These are phyloP conservation scores for Boeremia lycopersici DNA, from an alignment of 2,329 filamentous ascomycete species.

Conservation along the genomic window DNA sequence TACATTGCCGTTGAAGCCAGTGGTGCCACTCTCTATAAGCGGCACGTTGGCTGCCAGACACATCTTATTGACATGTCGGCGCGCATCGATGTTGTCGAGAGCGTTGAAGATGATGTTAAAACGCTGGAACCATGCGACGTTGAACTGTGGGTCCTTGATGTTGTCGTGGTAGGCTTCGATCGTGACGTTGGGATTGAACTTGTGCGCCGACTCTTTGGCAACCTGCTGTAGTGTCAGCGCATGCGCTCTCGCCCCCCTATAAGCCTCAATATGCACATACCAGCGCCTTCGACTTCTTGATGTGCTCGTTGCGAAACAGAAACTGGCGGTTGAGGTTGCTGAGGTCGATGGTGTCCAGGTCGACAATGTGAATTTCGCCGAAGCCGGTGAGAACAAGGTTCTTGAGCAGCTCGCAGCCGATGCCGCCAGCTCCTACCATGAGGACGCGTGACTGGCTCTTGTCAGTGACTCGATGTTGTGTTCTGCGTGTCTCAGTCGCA, in stretches of 20 bases:
- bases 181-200: conserved; percentile 86
- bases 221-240: conserved; percentile 61
- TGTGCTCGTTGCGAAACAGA: conserved; percentile 93
- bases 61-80: conserved; percentile 97
- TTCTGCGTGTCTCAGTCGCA: conserved; percentile 11
- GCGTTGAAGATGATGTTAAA: conserved; percentile 96
- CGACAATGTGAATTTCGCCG: conserved; percentile 90
- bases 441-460: conserved; percentile 75
- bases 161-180: conserved; percentile 91
- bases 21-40: conserved; percentile 94
- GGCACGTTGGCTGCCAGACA: conserved; percentile 89
- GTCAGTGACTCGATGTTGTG: conserved; percentile 29
- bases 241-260: background rate
- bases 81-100: conserved; percentile 90
- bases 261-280: conserved; percentile 56
- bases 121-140: conserved; percentile 81
- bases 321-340: conserved; percentile 98
- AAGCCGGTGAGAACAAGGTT: conserved; percentile 93
- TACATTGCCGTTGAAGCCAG: conserved; percentile 96
- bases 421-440: conserved; percentile 95
- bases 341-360: conserved; percentile 97
- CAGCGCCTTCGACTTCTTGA: conserved; percentile 94
- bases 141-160: conserved; percentile 89
- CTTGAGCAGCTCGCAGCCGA: conserved; percentile 96
- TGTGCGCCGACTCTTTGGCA: conserved; percentile 86